phyloP scores from a whole-genome alignment of 1,284 basidiomycete species.

The Cutaneotrichosporon daszewskae region DNA sequence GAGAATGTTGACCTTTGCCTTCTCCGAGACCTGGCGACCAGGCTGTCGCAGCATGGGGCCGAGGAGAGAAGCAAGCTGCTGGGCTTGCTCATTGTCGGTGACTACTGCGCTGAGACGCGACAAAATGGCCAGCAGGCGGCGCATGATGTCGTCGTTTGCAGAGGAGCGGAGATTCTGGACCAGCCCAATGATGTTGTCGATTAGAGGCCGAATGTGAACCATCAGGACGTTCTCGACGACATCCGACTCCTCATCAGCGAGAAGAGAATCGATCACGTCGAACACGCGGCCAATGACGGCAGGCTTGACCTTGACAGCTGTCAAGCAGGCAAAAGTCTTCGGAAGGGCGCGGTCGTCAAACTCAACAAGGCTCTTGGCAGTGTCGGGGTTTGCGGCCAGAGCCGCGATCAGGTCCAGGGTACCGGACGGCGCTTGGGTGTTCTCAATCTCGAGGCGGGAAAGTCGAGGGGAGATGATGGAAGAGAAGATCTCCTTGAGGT shows the following conservation, averaged over 20 bases:
- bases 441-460: constrained; percentile 68
- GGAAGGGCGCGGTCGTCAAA: constrained; percentile 67
- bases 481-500: constrained; percentile 62
- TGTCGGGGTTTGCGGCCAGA: constrained; percentile 63
- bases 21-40: constrained; percentile 72
- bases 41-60: constrained; percentile 75
- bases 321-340: constrained; percentile 73
- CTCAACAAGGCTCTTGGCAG: constrained; percentile 60
- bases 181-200: constrained; percentile 67
- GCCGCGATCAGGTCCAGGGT: constrained; percentile 78
- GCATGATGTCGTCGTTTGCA: constrained; percentile 64
- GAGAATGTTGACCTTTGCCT: constrained; percentile 78
- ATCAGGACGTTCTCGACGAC: constrained; percentile 54
- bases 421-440: constrained; percentile 85
- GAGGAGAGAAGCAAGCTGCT: constrained; percentile 67
- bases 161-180: constrained; percentile 55
- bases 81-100: constrained; percentile 64
- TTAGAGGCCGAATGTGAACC: constrained; percentile 69
- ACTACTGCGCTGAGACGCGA: constrained; percentile 74
- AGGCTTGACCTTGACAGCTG: constrained; percentile 80
- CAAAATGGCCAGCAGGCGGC: constrained; percentile 76
- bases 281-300: constrained; percentile 73
- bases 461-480: constrained; percentile 79
- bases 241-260: constrained; percentile 50
- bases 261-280: constrained; percentile 74